These are phyloP conservation scores for Posidonia australis DNA, from an alignment of 106 monocot genomes.

Conservation along the genomic window DNA sequence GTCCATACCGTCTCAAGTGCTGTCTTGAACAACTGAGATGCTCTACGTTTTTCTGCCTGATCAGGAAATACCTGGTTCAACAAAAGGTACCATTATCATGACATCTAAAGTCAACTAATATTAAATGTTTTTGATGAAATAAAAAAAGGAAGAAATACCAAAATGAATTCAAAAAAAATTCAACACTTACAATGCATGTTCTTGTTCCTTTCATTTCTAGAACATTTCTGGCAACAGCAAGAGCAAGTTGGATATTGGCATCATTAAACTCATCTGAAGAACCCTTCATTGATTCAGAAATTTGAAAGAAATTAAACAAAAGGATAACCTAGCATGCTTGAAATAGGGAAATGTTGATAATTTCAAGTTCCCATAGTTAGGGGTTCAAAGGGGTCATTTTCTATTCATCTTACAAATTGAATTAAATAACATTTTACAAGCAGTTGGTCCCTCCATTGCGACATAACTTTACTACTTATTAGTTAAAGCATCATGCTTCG, in stretches of 20 bases:
- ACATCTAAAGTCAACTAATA: background rate
- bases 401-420: too few species aligned
- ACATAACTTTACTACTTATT: too few species aligned
- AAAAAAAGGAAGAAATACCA: background rate
- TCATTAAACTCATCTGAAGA: slow-evolving; percentile 98
- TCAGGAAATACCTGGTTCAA: slow-evolving; percentile 82
- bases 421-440: too few species aligned
- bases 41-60: slow-evolving; percentile 87
- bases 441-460: too few species aligned
- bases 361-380: too few species aligned
- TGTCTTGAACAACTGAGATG: slow-evolving; percentile 64
- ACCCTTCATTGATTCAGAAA: slow-evolving; percentile 42
- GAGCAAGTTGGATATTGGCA: slow-evolving; percentile 94
- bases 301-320: background rate
- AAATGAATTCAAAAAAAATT: slow-evolving; percentile 5
- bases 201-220: slow-evolving; percentile 60
- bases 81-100: background rate
- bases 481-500: too few species aligned
- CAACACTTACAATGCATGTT: slow-evolving; percentile 73
- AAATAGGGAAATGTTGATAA: background rate
- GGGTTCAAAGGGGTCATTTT: too few species aligned
- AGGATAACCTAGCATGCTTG: background rate
- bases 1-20: slow-evolving; percentile 68
- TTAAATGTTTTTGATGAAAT: background rate
- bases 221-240: slow-evolving; percentile 72